Base-by-base conservation (phyloP, 352 stramenopile genomes). In the Thalassiosira delicatula region DNA sequence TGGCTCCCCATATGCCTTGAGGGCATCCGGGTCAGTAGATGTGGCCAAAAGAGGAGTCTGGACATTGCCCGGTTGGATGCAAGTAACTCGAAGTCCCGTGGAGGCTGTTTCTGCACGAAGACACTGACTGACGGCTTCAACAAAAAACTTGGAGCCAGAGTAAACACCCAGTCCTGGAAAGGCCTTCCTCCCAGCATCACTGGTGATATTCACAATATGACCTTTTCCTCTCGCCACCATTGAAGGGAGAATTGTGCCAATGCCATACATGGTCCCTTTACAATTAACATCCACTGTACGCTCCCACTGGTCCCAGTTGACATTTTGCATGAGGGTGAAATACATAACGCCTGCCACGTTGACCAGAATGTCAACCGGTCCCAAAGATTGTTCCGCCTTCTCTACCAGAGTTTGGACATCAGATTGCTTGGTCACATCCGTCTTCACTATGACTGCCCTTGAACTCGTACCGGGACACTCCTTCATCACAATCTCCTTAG, bases 301-400 rank as follows among this genome's bases (percentile, higher is more conserved):
- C 61, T 97, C 92, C 95, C 95, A 98, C 76, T 96, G 95, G 85
- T 97, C 95, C 86, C 96, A 92, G 67, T 96, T 93, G 21, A 93
- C 87, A 82, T 97, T 96, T 81, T 96, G 92, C 84, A 98, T 90
- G 51, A 95, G 84, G 32, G 96, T 96, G 76, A 96, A 97, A 49
- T 96, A 95, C 95, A 98, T 98, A 57, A 97, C 93, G 17, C 95
- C 95, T 60, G 95, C 94, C 60, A 96, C 96, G 87, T 96, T 97
- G 21, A 98, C 91, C 46, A 97, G 87, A 61, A 97, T 96, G 71
- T 97, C 93, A 23, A 97, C 85, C 3, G 89, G 82, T 4, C 92
- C 93, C 40, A 97, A 93, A 19, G 76, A 42, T 42, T 82, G 27
- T 56, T 83, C 83, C 17, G 85, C 66, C 49, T 74, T 70, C 32